Evolutionary conservation across 2,329 filamentous ascomycete species (phyloP).

Genomic region (Clonostachys rosea): DNA sequence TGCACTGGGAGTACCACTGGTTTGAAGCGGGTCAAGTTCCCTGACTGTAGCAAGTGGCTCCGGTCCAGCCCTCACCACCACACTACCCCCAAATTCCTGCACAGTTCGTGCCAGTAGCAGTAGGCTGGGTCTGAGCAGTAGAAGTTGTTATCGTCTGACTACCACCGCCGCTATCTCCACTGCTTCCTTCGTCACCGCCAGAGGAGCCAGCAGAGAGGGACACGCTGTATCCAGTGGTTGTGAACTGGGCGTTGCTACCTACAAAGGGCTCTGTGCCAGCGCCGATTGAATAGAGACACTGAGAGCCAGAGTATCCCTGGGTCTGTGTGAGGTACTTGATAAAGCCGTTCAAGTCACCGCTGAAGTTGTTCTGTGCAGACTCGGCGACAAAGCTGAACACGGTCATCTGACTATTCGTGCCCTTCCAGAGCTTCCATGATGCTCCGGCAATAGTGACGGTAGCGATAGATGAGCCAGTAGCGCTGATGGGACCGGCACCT

Average conservation of each 20-base stretch:
- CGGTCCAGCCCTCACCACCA: constrained; percentile 22
- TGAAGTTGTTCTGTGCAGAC: constrained; percentile 28
- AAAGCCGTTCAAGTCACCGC: constrained; percentile 51
- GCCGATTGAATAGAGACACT: constrained; percentile 48
- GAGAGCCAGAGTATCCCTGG: constrained; percentile 38
- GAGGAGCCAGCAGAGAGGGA: too few species aligned
- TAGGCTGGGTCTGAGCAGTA: constrained; percentile 30
- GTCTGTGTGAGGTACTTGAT: constrained; percentile 45
- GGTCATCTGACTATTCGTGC: constrained; percentile 49
- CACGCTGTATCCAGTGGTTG: constrained; percentile 1
- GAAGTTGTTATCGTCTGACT: too few species aligned
- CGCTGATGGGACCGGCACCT: constrained; percentile 42
- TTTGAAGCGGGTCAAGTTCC: constrained; percentile 22
- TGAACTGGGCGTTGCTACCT: constrained; percentile 28
- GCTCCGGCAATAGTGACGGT: constrained; percentile 38
- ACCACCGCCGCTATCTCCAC: too few species aligned
- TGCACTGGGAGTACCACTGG: constrained; percentile 22
- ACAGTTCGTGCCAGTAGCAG: neutral
- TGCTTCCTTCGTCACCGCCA: too few species aligned
- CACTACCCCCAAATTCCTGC: constrained; percentile 22
- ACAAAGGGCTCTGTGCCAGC: constrained; percentile 54
- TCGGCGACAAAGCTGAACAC: constrained; percentile 49
- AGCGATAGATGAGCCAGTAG: constrained; percentile 38
- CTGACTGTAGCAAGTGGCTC: constrained; percentile 22
- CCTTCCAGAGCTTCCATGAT: constrained; percentile 52